Conservation (phyloP, 495 filamentous ascomycete genomes). For the Hypoxylon trugodes region DNA sequence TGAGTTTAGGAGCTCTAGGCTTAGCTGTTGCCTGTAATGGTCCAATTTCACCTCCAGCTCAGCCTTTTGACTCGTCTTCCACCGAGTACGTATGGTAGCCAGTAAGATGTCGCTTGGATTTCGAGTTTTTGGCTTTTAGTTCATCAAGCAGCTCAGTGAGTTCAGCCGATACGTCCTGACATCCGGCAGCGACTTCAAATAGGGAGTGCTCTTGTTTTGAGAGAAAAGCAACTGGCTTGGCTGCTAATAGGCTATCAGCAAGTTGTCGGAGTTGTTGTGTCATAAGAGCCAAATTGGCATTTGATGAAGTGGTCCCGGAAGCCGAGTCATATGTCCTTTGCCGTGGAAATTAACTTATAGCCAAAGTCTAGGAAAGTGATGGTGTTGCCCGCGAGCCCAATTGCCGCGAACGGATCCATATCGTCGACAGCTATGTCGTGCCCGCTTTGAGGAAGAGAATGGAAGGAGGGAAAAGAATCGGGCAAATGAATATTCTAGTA, state of each 20-base stretch:
- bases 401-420: conserved; percentile 54
- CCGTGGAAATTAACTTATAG: conserved; percentile 38
- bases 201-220: conserved; percentile 41
- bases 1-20: conserved; percentile 25
- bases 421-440: neutral
- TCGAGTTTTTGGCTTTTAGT: conserved; percentile 36
- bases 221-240: neutral
- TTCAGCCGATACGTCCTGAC: conserved; percentile 22
- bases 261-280: conserved; percentile 20
- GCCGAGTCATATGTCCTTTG: conserved; percentile 42
- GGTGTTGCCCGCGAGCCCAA: conserved; percentile 49
- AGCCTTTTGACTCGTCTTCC: conserved; percentile 28
- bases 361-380: conserved; percentile 53
- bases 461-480: neutral
- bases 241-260: neutral
- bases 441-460: neutral
- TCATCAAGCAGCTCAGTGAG: conserved; percentile 34
- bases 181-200: conserved; percentile 30
- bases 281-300: conserved; percentile 34
- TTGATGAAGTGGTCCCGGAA: conserved; percentile 34
- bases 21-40: conserved; percentile 30
- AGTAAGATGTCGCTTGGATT: conserved; percentile 27
- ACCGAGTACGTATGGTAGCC: conserved; percentile 30
- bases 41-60: conserved; percentile 37
- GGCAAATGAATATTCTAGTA: neutral